Percentiles rank a stretch among this genome's conserved stretches.
phyloP scores from a whole-genome alignment of 306 rosid genomes.

The Citrullus mucosospermus region DNA sequence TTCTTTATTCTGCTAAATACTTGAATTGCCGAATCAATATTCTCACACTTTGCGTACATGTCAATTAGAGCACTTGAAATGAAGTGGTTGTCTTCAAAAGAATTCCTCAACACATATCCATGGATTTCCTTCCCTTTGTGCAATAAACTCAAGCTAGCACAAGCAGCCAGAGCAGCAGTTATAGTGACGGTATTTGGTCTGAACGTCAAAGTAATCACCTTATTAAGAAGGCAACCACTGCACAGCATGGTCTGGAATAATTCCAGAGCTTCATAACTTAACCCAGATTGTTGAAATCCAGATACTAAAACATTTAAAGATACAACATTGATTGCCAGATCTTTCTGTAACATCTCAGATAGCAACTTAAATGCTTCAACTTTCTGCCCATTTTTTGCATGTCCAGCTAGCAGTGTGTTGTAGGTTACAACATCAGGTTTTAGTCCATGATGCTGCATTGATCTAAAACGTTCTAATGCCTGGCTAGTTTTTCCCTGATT shows the following conservation, averaged over 20 bases:
- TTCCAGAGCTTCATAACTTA: conserved; percentile 29
- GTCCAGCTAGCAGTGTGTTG: conserved; percentile 27
- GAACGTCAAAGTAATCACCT: not conserved
- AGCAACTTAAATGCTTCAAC: conserved; percentile 28
- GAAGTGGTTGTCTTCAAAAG: conserved; percentile 18
- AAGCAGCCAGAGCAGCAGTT: conserved; percentile 31
- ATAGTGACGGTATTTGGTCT: conserved; percentile 20
- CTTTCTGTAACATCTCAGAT: conserved; percentile 20
- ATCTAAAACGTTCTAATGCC: conserved; percentile 22
- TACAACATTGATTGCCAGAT: conserved; percentile 21
- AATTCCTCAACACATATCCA: conserved; percentile 22
- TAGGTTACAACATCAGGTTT: conserved; percentile 35
- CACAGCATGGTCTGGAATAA: conserved; percentile 22
- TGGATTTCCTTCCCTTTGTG: conserved; percentile 38
- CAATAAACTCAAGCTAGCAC: conserved; percentile 25
- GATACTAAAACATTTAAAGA: conserved; percentile 28
- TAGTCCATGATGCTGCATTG: conserved; percentile 18
- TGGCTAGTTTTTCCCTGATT: conserved; percentile 14
- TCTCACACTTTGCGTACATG: conserved; percentile 23
- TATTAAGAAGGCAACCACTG: conserved; percentile 6
- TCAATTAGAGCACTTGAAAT: conserved; percentile 25
- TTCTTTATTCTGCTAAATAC: conserved; percentile 14
- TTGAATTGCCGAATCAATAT: conserved; percentile 13
- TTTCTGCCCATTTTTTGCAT: conserved; percentile 28
- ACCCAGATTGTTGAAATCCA: conserved; percentile 40